Percentiles rank a stretch among this genome's conserved stretches.
phyloP scores from a whole-genome alignment of 1,284 basidiomycete species.

The Agaricales sp. region DNA sequence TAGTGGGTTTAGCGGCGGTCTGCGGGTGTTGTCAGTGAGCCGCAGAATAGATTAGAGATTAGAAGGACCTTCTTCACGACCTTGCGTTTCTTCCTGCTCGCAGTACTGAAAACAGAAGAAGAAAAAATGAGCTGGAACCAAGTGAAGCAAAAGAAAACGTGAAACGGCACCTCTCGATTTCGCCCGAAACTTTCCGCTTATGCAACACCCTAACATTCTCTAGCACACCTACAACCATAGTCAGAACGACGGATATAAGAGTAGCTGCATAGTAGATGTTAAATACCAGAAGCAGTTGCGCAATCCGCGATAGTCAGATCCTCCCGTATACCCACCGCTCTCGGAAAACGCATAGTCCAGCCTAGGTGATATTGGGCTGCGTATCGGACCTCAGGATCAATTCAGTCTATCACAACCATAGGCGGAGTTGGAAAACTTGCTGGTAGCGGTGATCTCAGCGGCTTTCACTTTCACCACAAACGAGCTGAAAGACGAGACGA shows the following conservation, averaged over 20 bases:
- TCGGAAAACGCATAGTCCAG: slow-evolving; percentile 80
- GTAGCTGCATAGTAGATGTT: slow-evolving; percentile 19
- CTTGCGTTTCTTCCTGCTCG: slow-evolving; percentile 2
- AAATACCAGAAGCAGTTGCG: slow-evolving; percentile 55
- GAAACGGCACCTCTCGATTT: background rate
- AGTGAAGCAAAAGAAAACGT: background rate
- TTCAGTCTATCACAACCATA: too few species aligned
- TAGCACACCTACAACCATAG: background rate
- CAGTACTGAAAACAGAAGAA: background rate
- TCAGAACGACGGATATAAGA: background rate
- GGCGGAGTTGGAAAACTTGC: slow-evolving; percentile 24
- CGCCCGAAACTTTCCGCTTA: background rate
- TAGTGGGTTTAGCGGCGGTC: slow-evolving; percentile 30
- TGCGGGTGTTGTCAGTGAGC: too few species aligned
- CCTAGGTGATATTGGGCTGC: slow-evolving; percentile 66
- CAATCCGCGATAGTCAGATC: slow-evolving; percentile 62
- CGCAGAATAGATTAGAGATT: too few species aligned
- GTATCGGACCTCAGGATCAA: background rate
- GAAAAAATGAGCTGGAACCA: background rate
- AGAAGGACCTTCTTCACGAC: background rate
- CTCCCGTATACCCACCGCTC: slow-evolving; percentile 71
- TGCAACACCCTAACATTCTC: background rate
- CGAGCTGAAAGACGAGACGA: slow-evolving; percentile 35
- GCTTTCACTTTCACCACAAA: slow-evolving; percentile 88
- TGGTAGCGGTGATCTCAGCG: slow-evolving; percentile 72